These are phyloP conservation scores for Pisolithus orientalis DNA, from an alignment of 768 basidiomycete species.

Conservation along the genomic window DNA sequence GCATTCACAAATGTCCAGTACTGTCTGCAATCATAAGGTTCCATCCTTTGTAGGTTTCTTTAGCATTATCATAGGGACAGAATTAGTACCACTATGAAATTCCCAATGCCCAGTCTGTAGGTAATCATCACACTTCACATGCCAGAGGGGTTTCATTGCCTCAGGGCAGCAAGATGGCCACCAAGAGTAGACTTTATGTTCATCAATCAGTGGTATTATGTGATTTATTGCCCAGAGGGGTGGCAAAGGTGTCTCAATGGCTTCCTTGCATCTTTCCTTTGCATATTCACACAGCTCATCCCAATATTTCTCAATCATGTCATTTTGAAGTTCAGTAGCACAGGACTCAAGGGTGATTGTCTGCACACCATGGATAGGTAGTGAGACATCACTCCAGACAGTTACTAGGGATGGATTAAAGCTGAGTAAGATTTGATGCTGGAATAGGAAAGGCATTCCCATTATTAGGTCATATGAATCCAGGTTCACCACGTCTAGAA, in stretches of 20 bases:
- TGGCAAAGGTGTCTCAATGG: neutral
- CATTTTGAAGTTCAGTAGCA: too few relatives aligned
- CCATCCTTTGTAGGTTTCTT: constrained; percentile 19
- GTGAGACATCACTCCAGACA: too few relatives aligned
- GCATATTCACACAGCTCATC: too few relatives aligned
- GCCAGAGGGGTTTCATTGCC: constrained; percentile 18
- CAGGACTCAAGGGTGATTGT: too few relatives aligned
- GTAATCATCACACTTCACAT: constrained; percentile 25
- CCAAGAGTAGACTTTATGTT: constrained; percentile 28
- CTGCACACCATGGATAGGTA: too few relatives aligned
- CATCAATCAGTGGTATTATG: constrained; percentile 29
- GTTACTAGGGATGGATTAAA: too few relatives aligned
- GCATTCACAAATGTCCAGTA: constrained; percentile 20
- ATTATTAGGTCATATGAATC: too few relatives aligned
- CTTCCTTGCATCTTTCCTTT: too few relatives aligned
- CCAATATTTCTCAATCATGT: too few relatives aligned
- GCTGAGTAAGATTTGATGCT: too few relatives aligned
- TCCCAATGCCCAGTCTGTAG: constrained; percentile 26
- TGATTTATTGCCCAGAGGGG: constrained; percentile 31
- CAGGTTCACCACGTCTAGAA: too few relatives aligned
- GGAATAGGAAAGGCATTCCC: too few relatives aligned
- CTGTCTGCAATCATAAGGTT: constrained; percentile 10
- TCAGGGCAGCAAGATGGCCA: constrained; percentile 31
- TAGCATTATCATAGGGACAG: constrained; percentile 29
- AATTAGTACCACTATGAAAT: constrained; percentile 19